Percentiles rank a stretch among this genome's conserved stretches.
These are phyloP conservation scores for Corymbia calophylla DNA, from an alignment of 441 rosid species.

Conservation along the genomic window DNA sequence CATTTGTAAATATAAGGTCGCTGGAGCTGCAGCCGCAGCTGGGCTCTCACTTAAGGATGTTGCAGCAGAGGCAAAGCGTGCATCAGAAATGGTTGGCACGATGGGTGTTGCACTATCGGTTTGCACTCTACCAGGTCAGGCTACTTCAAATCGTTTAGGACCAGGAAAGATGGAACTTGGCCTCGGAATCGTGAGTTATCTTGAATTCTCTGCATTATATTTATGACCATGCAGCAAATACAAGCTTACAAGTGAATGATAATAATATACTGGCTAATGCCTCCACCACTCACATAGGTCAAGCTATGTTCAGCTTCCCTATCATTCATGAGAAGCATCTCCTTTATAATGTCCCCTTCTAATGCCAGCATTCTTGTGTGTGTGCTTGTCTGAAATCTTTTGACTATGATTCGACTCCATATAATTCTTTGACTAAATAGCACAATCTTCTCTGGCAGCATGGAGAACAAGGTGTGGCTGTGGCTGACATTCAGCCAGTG, in stretches of 20 bases:
- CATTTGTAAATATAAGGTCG: conserved; percentile 39
- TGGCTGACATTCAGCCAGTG: conserved; percentile 85
- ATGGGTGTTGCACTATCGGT: conserved; percentile 98
- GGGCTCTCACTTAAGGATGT: conserved; percentile 81
- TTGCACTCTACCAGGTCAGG: conserved; percentile 90
- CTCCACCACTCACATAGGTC: background rate
- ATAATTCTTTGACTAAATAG: conserved; percentile 9
- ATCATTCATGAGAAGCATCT: background rate
- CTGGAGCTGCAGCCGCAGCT: conserved; percentile 96
- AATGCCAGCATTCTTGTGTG: background rate
- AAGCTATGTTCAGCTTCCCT: background rate
- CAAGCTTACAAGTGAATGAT: background rate
- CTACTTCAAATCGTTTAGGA: conserved; percentile 89
- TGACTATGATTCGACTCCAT: background rate
- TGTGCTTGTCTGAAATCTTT: background rate
- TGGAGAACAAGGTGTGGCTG: conserved; percentile 98
- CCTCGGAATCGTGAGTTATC: conserved; percentile 85
- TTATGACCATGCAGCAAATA: background rate
- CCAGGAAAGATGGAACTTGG: conserved; percentile 97
- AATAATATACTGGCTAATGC: background rate
- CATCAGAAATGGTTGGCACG: conserved; percentile 88
- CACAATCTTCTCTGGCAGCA: conserved; percentile 38
- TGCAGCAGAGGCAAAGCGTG: conserved; percentile 77
- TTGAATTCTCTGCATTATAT: background rate
- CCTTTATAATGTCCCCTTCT: background rate